Conservation (phyloP, 352 stramenopile genomes). For the Phytophthora pistaciae region DNA sequence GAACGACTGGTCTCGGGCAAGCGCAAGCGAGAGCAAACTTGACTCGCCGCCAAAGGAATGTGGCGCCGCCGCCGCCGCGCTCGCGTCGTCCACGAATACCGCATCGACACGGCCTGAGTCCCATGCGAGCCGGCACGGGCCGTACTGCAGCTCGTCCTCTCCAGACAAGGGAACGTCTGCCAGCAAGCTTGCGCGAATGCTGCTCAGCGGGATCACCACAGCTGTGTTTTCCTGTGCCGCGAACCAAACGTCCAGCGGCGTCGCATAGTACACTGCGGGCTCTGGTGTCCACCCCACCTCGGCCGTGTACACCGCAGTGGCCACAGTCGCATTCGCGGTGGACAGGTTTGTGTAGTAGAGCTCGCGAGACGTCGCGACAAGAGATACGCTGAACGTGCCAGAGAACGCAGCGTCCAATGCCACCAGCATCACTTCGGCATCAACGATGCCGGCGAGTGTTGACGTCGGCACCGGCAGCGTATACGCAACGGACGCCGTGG, state of each 20-base stretch:
- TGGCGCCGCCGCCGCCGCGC: not conserved
- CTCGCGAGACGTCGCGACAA: constrained; percentile 24
- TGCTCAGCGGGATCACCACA: constrained; percentile 6
- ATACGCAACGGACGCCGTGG: constrained; percentile 1
- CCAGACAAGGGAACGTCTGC: not conserved
- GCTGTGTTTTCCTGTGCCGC: constrained; percentile 14
- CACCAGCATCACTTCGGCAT: constrained; percentile 24
- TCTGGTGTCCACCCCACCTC: constrained; percentile 27
- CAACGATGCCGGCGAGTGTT: constrained; percentile 9
- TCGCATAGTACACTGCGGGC: constrained; percentile 16
- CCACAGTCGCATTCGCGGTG: constrained; percentile 7
- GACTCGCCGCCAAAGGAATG: not conserved
- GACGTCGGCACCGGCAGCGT: constrained; percentile 12
- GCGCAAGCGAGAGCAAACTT: constrained; percentile 9
- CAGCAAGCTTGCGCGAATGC: constrained; percentile 11
- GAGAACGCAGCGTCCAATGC: constrained; percentile 9
- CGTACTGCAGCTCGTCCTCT: constrained; percentile 10
- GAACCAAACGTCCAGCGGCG: constrained; percentile 27
- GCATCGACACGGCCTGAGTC: constrained; percentile 2
- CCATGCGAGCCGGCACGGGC: constrained; percentile 16
- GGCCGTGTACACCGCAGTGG: constrained; percentile 5
- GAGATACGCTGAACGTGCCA: constrained; percentile 17
- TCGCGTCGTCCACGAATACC: constrained; percentile 23
- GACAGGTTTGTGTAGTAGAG: constrained; percentile 22
- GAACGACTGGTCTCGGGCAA: constrained; percentile 14